Conservation (phyloP, 2,329 filamentous ascomycete species). For the Penicillium olsonii region DNA sequence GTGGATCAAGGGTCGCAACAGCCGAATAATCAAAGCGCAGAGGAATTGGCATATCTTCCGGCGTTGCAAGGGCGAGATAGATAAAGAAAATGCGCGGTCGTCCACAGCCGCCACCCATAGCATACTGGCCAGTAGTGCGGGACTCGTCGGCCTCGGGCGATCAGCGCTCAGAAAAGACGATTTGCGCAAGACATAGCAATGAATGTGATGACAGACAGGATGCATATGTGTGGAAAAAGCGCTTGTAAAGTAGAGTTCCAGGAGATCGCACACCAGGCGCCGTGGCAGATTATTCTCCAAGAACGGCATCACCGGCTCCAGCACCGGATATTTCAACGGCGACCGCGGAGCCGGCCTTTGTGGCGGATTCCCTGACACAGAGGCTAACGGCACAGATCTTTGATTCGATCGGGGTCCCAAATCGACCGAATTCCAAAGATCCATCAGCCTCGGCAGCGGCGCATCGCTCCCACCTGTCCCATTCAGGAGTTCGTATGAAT, state of each 20-base stretch:
- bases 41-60: constrained; percentile 86
- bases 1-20: constrained; percentile 85
- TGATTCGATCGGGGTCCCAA: constrained; percentile 37
- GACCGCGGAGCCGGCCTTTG: constrained; percentile 51
- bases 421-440: constrained; percentile 36
- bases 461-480: constrained; percentile 28
- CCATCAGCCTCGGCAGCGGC: constrained; percentile 30
- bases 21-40: constrained; percentile 78
- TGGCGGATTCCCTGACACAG: constrained; percentile 54
- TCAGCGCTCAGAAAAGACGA: constrained; percentile 80
- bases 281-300: constrained; percentile 76
- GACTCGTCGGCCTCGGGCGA: constrained; percentile 77
- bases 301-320: constrained; percentile 79
- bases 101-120: constrained; percentile 97
- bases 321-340: constrained; percentile 74
- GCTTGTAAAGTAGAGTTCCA: constrained; percentile 89
- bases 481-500: constrained; percentile 33
- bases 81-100: constrained; percentile 81
- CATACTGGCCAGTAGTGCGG: constrained; percentile 86
- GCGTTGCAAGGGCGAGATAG: constrained; percentile 78
- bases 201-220: constrained; percentile 84
- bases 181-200: constrained; percentile 87
- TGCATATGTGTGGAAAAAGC: constrained; percentile 86
- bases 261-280: constrained; percentile 78
- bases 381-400: constrained; percentile 27